Base-by-base conservation (phyloP, 768 basidiomycete genomes). In the Amanita muscaria region DNA sequence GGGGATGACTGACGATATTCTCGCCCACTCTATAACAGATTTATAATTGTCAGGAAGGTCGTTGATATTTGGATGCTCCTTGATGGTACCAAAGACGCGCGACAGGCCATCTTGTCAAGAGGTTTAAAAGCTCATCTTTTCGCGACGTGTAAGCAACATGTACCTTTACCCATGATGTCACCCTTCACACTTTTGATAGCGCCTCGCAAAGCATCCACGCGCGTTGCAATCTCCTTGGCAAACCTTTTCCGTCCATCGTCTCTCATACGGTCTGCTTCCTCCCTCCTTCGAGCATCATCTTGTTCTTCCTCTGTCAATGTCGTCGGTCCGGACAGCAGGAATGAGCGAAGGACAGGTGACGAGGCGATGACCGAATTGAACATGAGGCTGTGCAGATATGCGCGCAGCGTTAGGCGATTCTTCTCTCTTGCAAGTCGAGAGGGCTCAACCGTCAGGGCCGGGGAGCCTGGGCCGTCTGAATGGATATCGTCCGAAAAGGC, bases 11-110 rank as follows among this genome's bases (percentile, higher is more conserved):
- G 48, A 94, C 91, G 94, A 94, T 58, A 97, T 96, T 44, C 93
- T 70, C 4, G 87, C 96, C 94, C 96, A 99, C 62, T 98, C 94
- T 5, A 94, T 59, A 36, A 97, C 90, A 31, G 91, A 87, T 51
- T 78, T 73, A 56, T 92, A 97, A 49, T 93, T 88, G 5, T 67
- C 59, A 5, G 96, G 94, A 34, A 99, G 64, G 56, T 80, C 76
- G 46, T 76, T 72, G 7, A 93, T 79, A 46, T 80, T 68, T 6
- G 85, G 77, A 3, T 86, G 93, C 31, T 76, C 63, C 63, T 89
- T 86, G 59, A 99, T 86, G 4, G 83, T 84, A 9, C 79, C 77
- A 56, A 99, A 99, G n/a, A 98, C 72, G 45, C 76, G 77, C 19
- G 80, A 86, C 16, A 99, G 68, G 7, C 96, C 96, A 63, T 91